Evolutionary conservation across 257 asterid species (phyloP).

Genomic region (Nyctanthes arbortristis): DNA sequence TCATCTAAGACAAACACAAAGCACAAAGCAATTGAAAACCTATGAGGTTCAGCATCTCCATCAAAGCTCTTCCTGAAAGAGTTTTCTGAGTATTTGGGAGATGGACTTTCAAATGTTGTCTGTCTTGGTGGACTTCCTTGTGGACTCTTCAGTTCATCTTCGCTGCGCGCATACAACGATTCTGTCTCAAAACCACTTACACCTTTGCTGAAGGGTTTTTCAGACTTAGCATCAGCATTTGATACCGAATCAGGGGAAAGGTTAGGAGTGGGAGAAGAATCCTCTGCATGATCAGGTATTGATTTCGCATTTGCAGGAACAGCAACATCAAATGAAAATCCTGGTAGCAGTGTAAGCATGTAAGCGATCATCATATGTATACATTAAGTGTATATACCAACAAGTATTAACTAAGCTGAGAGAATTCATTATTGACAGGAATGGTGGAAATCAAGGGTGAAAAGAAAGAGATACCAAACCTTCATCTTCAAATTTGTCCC

Average conservation of each 20-base stretch:
- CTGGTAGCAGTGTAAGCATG: conserved; percentile 40
- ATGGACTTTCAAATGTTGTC: conserved; percentile 62
- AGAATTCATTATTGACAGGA: background rate
- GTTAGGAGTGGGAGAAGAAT: conserved; percentile 59
- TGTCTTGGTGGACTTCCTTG: conserved; percentile 68
- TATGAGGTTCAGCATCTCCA: conserved; percentile 69
- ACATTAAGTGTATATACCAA: background rate
- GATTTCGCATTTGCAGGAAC: conserved; percentile 56
- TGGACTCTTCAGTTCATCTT: conserved; percentile 83
- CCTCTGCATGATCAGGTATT: conserved; percentile 43
- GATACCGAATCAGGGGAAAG: conserved; percentile 60
- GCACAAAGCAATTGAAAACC: conserved; percentile 56
- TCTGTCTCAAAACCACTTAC: conserved; percentile 59
- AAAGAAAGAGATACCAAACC: conserved; percentile 49
- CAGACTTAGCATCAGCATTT: conserved; percentile 56
- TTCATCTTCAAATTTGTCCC: conserved; percentile 99
- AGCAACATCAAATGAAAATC: conserved; percentile 76
- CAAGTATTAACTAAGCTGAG: conserved; percentile 1
- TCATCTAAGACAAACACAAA: conserved; percentile 14
- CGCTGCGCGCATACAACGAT: conserved; percentile 53
- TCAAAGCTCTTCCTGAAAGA: conserved; percentile 68
- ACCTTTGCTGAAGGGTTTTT: conserved; percentile 46
- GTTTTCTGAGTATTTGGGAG: conserved; percentile 59
- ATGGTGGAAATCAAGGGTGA: conserved; percentile 5
- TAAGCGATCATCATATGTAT: conserved; percentile 25